These are phyloP conservation scores for Populus deltoides DNA, from an alignment of 345 rosid genomes.

Conservation along the genomic window DNA sequence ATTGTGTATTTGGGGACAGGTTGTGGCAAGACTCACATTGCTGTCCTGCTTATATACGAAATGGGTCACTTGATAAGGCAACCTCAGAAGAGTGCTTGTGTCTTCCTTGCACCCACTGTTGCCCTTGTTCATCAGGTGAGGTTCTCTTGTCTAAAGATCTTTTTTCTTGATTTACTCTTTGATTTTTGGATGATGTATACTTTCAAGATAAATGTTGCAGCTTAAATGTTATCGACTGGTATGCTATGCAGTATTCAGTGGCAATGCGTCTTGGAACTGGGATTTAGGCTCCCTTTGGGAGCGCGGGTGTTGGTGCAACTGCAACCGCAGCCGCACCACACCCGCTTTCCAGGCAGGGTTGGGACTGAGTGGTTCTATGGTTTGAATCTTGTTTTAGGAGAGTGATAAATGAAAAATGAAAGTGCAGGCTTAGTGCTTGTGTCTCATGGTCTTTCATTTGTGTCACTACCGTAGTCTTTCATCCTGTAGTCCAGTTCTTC, in stretches of 20 bases:
- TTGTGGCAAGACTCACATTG: constrained; percentile 93
- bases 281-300: neutral
- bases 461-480: too few species aligned
- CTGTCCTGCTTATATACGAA: constrained; percentile 80
- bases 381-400: neutral
- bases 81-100: constrained; percentile 57
- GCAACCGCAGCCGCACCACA: too few species aligned
- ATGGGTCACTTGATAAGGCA: constrained; percentile 60
- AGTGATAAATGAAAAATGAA: neutral
- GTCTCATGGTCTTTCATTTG: neutral
- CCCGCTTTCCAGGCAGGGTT: neutral
- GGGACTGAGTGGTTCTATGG: neutral
- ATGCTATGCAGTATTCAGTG: neutral
- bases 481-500: too few species aligned
- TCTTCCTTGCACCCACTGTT: constrained; percentile 92
- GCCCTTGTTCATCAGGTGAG: constrained; percentile 84
- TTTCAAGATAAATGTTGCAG: neutral
- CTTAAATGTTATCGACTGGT: neutral
- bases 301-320: too few species aligned
- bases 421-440: neutral
- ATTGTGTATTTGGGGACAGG: constrained; percentile 88
- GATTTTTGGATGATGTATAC: neutral
- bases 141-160: constrained; percentile 4
- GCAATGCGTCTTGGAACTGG: neutral
- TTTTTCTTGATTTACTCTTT: neutral